Percentiles rank a stretch among this genome's conserved stretches.
Conservation (phyloP, 768 basidiomycete species). For the Kwoniella bestiolae region DNA sequence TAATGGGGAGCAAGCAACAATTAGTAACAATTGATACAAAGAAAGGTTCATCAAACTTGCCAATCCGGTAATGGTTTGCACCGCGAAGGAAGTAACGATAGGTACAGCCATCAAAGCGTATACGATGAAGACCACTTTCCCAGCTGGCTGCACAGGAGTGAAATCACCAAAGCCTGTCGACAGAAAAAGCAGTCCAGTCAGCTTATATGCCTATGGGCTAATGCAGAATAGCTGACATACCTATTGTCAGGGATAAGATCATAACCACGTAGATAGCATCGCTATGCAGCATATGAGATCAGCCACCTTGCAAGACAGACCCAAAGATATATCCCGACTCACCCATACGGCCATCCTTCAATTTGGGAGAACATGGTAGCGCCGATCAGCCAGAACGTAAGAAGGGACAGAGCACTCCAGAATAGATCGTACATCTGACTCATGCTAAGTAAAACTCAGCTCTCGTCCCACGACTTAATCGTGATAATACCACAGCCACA, state of each 20-base stretch:
- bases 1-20: conserved; percentile 12
- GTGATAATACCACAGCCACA: background rate
- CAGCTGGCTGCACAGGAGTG: conserved; percentile 43
- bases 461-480: background rate
- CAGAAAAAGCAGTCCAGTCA: no score
- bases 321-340: background rate
- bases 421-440: conserved; percentile 52
- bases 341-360: conserved; percentile 56
- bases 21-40: background rate
- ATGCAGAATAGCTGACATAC: conserved; percentile 16
- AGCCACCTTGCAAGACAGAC: background rate
- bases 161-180: conserved; percentile 55
- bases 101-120: conserved; percentile 57
- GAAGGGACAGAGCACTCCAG: conserved; percentile 44
- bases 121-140: conserved; percentile 54
- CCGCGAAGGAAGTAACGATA: conserved; percentile 56
- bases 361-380: conserved; percentile 54
- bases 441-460: conserved; percentile 28
- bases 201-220: background rate
- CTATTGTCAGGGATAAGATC: conserved; percentile 42
- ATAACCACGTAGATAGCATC: conserved; percentile 52
- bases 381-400: conserved; percentile 56
- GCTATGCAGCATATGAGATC: conserved; percentile 15
- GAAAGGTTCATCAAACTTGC: conserved; percentile 38
- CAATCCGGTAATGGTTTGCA: conserved; percentile 53